phyloP scores from a whole-genome alignment of 805 yeast species.

The Cyberlindnera maclurae region DNA sequence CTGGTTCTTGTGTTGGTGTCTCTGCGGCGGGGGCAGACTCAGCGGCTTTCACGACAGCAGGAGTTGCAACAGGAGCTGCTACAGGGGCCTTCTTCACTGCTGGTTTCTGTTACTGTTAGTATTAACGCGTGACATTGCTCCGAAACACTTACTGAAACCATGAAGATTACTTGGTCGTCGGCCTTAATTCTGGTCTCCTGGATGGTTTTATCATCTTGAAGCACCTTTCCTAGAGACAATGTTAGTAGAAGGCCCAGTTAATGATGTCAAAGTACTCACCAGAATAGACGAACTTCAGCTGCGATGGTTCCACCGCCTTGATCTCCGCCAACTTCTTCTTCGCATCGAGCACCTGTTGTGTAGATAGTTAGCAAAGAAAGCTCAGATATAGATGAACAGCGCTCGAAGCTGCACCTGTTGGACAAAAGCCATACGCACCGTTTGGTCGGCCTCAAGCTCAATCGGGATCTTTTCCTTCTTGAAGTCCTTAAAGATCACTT shows the following conservation, averaged over 20 bases:
- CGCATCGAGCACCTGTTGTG: conserved; percentile 41
- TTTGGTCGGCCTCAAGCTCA: conserved; percentile 63
- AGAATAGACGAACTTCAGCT: conserved; percentile 85
- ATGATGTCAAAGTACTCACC: conserved; percentile 31
- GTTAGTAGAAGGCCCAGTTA: conserved; percentile 1
- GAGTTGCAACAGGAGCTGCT: conserved; percentile 19
- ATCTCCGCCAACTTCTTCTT: conserved; percentile 66
- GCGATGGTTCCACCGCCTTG: conserved; percentile 62
- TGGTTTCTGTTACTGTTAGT: neutral
- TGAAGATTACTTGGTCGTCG: conserved; percentile 82
- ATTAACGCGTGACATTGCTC: too few relatives aligned
- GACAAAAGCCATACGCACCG: conserved; percentile 37
- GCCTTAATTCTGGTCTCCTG: conserved; percentile 71
- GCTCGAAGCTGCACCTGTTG: neutral
- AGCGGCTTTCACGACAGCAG: conserved; percentile 10
- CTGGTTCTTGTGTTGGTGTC: conserved; percentile 13
- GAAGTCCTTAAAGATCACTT: conserved; percentile 80
- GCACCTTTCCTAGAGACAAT: conserved; percentile 55
- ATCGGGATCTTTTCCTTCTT: conserved; percentile 83
- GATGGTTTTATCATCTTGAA: conserved; percentile 74
- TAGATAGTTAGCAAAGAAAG: neutral
- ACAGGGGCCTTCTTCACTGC: conserved; percentile 20
- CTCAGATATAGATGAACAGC: neutral
- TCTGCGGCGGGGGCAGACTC: conserved; percentile 17
- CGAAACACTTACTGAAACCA: conserved; percentile 64